Conservation (phyloP, 257 asterid species). For the Avicennia marina region DNA sequence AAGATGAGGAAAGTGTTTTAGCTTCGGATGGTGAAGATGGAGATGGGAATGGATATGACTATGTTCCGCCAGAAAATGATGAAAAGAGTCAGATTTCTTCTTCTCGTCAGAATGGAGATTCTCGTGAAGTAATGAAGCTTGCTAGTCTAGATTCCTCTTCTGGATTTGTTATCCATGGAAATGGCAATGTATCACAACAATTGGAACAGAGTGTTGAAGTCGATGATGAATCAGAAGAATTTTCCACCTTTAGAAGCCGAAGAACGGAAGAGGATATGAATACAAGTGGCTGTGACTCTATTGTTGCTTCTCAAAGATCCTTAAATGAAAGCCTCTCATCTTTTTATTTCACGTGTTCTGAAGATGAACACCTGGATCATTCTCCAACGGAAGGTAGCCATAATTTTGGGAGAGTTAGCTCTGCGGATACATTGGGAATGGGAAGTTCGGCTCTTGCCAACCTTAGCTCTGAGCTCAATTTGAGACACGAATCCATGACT, state of each 20-base stretch:
- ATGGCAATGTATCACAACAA: slow-evolving; percentile 19
- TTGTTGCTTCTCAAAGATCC: slow-evolving; percentile 24
- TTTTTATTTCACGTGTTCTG: slow-evolving; percentile 29
- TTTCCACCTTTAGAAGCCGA: slow-evolving; percentile 1
- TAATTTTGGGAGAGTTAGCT: slow-evolving; percentile 34
- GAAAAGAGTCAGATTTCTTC: slow-evolving; percentile 20
- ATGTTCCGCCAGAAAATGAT: slow-evolving; percentile 17
- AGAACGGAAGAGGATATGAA: not conserved
- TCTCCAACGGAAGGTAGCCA: slow-evolving; percentile 21
- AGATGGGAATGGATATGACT: slow-evolving; percentile 15
- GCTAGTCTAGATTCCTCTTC: slow-evolving; percentile 16
- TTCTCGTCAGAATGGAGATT: slow-evolving; percentile 21
- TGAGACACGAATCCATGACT: slow-evolving; percentile 15
- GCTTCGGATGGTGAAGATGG: slow-evolving; percentile 3
- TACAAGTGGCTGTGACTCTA: slow-evolving; percentile 14
- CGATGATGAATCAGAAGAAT: slow-evolving; percentile 8
- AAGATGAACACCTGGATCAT: slow-evolving; percentile 29
- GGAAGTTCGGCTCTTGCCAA: slow-evolving; percentile 27
- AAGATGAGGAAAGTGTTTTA: slow-evolving; percentile 17
- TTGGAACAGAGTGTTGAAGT: slow-evolving; percentile 11
- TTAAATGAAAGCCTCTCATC: slow-evolving; percentile 27
- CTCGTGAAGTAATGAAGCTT: slow-evolving; percentile 14
- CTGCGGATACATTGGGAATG: slow-evolving; percentile 33
- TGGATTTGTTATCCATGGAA: slow-evolving; percentile 17
- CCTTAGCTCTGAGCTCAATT: slow-evolving; percentile 26